Percentiles rank a stretch among this genome's conserved stretches.
Conservation (phyloP, 2,329 filamentous ascomycete species). For the Scedosporium minutisporum region DNA sequence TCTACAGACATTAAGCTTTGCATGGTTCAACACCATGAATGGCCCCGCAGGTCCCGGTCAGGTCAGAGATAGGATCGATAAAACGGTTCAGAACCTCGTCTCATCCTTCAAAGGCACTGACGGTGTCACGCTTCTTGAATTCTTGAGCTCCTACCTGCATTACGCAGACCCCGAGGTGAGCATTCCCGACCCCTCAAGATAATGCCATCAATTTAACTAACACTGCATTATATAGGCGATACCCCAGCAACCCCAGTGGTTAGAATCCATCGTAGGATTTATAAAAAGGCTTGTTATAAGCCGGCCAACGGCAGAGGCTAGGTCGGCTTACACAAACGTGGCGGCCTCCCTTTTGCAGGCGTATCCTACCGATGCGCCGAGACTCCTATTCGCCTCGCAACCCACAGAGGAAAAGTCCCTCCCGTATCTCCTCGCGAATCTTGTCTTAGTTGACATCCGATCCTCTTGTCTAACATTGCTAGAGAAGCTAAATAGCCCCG, state of each 20-base stretch:
- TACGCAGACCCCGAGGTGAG: conserved; percentile 38
- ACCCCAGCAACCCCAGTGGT: conserved; percentile 43
- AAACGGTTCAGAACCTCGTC: conserved; percentile 36
- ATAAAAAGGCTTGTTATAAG: conserved; percentile 45
- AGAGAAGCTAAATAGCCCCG: conserved; percentile 43
- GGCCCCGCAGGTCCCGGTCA: conserved; percentile 17
- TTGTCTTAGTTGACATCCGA: conserved; percentile 57
- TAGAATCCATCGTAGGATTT: conserved; percentile 33
- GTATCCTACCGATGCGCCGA: conserved; percentile 37
- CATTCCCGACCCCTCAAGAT: conserved; percentile 1
- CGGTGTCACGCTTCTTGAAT: conserved; percentile 47
- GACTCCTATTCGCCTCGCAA: conserved; percentile 42
- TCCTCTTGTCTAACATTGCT: conserved; percentile 53
- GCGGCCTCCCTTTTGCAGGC: conserved; percentile 46
- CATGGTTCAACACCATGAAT: conserved; percentile 43
- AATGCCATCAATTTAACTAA: not conserved
- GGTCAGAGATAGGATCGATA: conserved; percentile 33
- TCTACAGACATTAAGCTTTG: conserved; percentile 44
- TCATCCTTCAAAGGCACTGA: conserved; percentile 49
- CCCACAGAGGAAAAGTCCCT: conserved; percentile 39
- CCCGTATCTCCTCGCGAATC: conserved; percentile 52
- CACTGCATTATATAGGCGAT: conserved; percentile 29
- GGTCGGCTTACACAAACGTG: conserved; percentile 50
- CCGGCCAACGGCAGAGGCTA: conserved; percentile 43
- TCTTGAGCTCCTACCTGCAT: conserved; percentile 43